These are phyloP conservation scores for Penicillium macrosclerotiorum DNA, from an alignment of 495 filamentous ascomycete genomes.

Conservation along the genomic window DNA sequence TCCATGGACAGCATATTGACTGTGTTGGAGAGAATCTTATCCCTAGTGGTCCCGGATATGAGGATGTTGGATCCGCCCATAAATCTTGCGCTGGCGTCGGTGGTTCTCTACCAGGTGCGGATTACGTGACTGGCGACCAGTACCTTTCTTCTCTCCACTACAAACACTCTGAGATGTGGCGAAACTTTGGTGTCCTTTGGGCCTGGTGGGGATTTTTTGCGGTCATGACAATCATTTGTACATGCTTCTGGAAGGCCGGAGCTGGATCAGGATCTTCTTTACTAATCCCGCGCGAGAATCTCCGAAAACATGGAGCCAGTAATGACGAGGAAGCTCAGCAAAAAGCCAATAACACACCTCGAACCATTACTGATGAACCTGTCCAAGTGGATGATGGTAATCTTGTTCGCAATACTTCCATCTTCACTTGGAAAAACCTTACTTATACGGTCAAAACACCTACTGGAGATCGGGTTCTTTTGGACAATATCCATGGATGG, in stretches of 20 bases:
- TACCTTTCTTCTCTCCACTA: slow-evolving; percentile 51
- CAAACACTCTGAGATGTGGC: slow-evolving; percentile 40
- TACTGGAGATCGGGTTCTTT: slow-evolving; percentile 44
- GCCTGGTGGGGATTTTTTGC: slow-evolving; percentile 42
- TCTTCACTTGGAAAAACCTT: slow-evolving; percentile 62
- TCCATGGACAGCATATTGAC: slow-evolving; percentile 49
- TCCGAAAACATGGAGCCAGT: slow-evolving; percentile 19
- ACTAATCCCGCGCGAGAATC: slow-evolving; percentile 39
- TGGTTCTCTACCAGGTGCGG: slow-evolving; percentile 43
- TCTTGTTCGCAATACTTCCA: slow-evolving; percentile 48
- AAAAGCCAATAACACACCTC: slow-evolving; percentile 15
- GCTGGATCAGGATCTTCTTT: slow-evolving; percentile 27
- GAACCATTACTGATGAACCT: slow-evolving; percentile 2
- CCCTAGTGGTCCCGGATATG: slow-evolving; percentile 29
- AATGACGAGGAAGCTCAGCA: slow-evolving; percentile 30
- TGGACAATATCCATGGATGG: slow-evolving; percentile 85
- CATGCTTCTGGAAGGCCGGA: slow-evolving; percentile 30
- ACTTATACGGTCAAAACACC: slow-evolving; percentile 50
- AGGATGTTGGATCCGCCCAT: slow-evolving; percentile 19
- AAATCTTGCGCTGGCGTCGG: slow-evolving; percentile 53
- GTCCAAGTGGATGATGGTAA: slow-evolving; percentile 14
- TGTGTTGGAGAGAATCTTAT: slow-evolving; percentile 49
- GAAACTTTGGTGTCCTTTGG: slow-evolving; percentile 45
- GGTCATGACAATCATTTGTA: slow-evolving; percentile 30
- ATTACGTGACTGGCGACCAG: slow-evolving; percentile 41